Percentiles rank a stretch among this genome's conserved stretches.
These are phyloP conservation scores for Umbelopsis sp. DNA, from an alignment of 192 early-diverging fungal genomes.

Conservation along the genomic window DNA sequence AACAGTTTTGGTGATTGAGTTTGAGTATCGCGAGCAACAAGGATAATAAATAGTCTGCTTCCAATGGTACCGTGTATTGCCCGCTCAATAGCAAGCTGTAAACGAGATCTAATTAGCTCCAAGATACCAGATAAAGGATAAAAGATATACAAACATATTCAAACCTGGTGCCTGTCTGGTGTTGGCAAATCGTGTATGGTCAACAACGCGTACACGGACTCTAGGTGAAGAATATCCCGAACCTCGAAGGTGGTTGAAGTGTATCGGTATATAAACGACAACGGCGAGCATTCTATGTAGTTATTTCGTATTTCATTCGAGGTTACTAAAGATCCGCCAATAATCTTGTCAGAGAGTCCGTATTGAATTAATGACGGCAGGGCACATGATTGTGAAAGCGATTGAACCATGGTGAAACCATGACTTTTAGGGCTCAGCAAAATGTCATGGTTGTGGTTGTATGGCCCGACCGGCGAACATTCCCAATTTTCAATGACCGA, in stretches of 20 bases:
- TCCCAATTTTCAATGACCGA: neutral
- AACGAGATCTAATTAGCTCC: neutral
- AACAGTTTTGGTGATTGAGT: neutral
- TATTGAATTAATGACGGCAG: neutral
- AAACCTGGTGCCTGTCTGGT: neutral
- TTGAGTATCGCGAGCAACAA: neutral
- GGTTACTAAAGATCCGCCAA: neutral
- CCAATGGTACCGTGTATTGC: neutral
- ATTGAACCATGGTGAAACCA: neutral
- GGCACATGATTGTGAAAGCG: neutral
- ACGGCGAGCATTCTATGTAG: neutral
- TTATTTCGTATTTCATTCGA: neutral
- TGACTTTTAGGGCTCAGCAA: neutral
- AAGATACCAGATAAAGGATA: neutral
- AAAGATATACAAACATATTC: neutral
- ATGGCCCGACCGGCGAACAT: neutral
- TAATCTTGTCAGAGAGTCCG: neutral
- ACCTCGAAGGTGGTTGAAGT: neutral
- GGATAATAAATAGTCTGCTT: neutral
- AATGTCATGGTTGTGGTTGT: neutral
- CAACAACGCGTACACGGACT: neutral
- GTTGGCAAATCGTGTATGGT: neutral
- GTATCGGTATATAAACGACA: constrained; percentile 6
- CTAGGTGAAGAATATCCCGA: neutral
- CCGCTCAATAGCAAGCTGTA: neutral